These are phyloP conservation scores for Acacia pycnantha DNA, from an alignment of 331 rosid genomes.

Conservation along the genomic window DNA sequence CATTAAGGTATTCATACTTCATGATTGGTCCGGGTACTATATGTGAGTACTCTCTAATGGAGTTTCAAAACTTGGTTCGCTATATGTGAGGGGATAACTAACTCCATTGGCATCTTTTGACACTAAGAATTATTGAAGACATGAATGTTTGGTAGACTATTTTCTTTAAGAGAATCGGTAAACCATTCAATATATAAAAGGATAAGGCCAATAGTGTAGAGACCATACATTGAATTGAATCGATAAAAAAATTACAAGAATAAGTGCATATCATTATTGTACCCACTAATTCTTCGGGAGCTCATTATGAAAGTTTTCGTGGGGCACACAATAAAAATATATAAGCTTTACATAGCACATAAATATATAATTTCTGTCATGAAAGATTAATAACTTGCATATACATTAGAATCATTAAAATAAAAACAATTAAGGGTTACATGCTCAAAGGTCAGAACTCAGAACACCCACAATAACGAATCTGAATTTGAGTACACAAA, in stretches of 20 bases:
- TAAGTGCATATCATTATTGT: neutral
- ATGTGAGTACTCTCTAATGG: too few relatives aligned
- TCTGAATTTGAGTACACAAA: neutral
- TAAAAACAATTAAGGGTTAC: neutral
- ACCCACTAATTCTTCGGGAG: neutral
- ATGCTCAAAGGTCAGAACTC: neutral
- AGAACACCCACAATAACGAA: neutral
- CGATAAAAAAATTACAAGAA: neutral
- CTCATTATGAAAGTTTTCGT: neutral
- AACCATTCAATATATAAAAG: neutral
- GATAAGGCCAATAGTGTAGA: neutral
- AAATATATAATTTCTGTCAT: neutral
- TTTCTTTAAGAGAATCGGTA: neutral
- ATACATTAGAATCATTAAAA: neutral
- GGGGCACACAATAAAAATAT: neutral
- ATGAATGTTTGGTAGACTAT: neutral
- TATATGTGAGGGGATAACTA: too few relatives aligned
- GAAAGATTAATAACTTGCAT: neutral
- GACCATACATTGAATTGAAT: neutral
- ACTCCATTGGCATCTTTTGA: neutral
- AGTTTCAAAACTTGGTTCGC: too few relatives aligned
- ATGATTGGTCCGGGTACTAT: neutral
- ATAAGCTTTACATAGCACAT: neutral
- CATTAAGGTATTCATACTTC: neutral
- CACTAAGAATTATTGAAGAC: neutral